Conservation (phyloP, 164 flowering plant species). For the Chloranthus sessilifolius region DNA sequence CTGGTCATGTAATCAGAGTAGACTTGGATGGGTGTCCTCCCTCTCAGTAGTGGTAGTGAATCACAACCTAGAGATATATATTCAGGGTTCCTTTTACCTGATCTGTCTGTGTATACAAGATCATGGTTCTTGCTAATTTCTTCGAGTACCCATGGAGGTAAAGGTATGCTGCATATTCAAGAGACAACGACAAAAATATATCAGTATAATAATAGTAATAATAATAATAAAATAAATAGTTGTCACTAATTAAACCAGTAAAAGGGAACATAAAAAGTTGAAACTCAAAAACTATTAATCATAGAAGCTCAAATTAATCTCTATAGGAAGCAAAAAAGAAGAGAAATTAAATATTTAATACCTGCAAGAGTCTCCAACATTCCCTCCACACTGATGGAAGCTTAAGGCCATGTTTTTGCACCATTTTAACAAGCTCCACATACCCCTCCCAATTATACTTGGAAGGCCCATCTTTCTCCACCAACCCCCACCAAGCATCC, state of each 20-base stretch:
- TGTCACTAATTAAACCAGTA: no score
- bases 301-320: background rate
- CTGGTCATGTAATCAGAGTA: constrained; percentile 86
- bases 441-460: constrained; percentile 90
- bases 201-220: no score
- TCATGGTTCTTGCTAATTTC: constrained; percentile 86
- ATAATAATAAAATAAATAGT: no score
- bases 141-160: constrained; percentile 97
- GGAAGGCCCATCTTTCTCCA: constrained; percentile 81
- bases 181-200: no score
- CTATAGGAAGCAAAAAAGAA: background rate
- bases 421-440: constrained; percentile 75
- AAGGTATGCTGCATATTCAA: constrained; percentile 55
- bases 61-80: constrained; percentile 87
- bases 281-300: background rate
- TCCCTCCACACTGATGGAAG: constrained; percentile 96
- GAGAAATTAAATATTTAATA: constrained; percentile 11
- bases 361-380: constrained; percentile 97
- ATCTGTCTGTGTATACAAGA: constrained; percentile 82
- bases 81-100: constrained; percentile 86
- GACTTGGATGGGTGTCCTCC: constrained; percentile 91
- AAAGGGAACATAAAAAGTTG: no score
- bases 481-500: constrained; percentile 97
- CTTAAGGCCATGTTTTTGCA: constrained; percentile 71
- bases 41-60: constrained; percentile 66